These are phyloP conservation scores for Microthlaspi erraticum DNA, from an alignment of 345 rosid species.

Conservation along the genomic window DNA sequence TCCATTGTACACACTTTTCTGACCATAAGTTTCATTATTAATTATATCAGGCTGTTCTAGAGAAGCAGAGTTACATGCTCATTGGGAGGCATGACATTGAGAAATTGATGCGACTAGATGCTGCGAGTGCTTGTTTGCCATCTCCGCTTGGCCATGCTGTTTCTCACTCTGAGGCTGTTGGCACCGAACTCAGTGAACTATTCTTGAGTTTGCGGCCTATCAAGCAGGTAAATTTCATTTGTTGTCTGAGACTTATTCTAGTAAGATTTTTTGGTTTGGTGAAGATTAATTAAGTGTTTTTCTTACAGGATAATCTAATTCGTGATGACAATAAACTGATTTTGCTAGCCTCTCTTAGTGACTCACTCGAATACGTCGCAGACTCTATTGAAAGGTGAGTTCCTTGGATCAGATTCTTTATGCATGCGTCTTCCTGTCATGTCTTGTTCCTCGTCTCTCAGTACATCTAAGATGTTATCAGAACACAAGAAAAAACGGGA, in stretches of 20 bases:
- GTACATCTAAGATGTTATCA: conserved; percentile 26
- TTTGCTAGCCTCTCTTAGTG: conserved; percentile 94
- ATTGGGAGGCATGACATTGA: conserved; percentile 98
- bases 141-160: conserved; percentile 56
- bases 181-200: conserved; percentile 72
- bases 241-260: conserved; percentile 8
- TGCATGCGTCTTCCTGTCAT: conserved; percentile 26
- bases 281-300: conserved; percentile 7
- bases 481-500: conserved; percentile 15
- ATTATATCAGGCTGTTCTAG: conserved; percentile 91
- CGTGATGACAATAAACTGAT: conserved; percentile 93
- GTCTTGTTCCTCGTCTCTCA: conserved; percentile 18
- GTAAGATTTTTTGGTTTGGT: background rate
- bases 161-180: conserved; percentile 56
- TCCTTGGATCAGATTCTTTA: conserved; percentile 31
- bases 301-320: conserved; percentile 87
- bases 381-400: conserved; percentile 95
- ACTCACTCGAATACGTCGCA: conserved; percentile 97
- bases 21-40: conserved; percentile 36
- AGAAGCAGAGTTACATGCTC: conserved; percentile 97
- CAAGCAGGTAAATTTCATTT: conserved; percentile 65
- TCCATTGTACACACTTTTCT: conserved; percentile 24
- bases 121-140: conserved; percentile 77
- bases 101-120: conserved; percentile 88
- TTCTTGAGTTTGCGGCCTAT: conserved; percentile 80